Base-by-base conservation (phyloP, 1,139 yeast genomes). In the Pneumocystis oryctolagi region DNA sequence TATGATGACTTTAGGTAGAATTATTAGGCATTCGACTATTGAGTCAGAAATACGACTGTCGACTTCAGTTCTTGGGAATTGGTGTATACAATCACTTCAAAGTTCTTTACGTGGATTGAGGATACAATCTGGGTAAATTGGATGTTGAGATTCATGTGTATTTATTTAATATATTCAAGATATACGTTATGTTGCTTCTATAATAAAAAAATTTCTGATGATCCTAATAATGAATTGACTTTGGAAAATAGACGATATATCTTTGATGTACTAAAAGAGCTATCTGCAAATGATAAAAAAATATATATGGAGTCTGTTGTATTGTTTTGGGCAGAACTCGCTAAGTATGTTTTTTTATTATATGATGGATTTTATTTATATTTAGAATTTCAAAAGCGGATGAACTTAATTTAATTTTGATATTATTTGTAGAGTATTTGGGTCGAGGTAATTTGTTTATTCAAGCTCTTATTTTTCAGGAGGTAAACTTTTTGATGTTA, bases 361-460 rank as follows among this genome's bases (percentile, higher is more conserved):
- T 57, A 47, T 25, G 9, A 12, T 35, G 20, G 8, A 57, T 35
- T 35, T 39, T 57, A 35, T 30, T 28, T 57, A 20, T 20, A 47
- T 47, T 30, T 39, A 57, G 59, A n/a, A 35, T 57, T 57, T 35
- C 59, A 57, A 28, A 35, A 20, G 40, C 16, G 1, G 59, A 57
- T 30, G 77, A 83, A 71, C 75, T 85, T 39, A 84, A 84, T 71
- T 81, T 81, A 1, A 75, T 85, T 18, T 74, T 86, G 53, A 77
- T 84, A 63, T 81, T 81, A 66, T 72, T 87, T 55, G 77, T 87
- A 12, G 83, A 82, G 63, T 77, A 80, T 47, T 74, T 88, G 65
- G 84, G 85, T 1, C 84, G 83, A 32, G 69, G 75, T 1, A 83
- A 83, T 68, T 81, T 82, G 56, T 85, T 85, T 66, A 81, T 82